Conservation (phyloP, 2,329 filamentous ascomycete genomes). For the Claviceps lovelessii region DNA sequence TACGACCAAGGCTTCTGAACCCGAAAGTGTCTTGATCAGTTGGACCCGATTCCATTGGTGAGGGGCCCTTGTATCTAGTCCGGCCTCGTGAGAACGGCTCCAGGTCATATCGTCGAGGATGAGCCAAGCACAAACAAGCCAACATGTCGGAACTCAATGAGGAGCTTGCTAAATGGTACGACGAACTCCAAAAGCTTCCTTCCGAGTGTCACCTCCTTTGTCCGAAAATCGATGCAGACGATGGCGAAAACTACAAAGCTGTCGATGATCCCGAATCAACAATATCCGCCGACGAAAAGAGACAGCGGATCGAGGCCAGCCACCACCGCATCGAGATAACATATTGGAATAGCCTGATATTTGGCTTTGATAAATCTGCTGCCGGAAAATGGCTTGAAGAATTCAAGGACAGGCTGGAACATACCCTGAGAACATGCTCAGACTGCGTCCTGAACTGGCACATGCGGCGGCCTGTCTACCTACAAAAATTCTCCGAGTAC, state of each 20-base stretch:
- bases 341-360: constrained; percentile 53
- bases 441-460: constrained; percentile 64
- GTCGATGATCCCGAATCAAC: constrained; percentile 35
- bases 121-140: constrained; percentile 1
- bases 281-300: constrained; percentile 36
- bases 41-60: neutral
- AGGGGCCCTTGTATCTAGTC: neutral
- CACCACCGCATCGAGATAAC: constrained; percentile 44
- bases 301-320: constrained; percentile 38
- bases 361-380: constrained; percentile 50
- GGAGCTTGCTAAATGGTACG: constrained; percentile 28
- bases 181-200: constrained; percentile 29
- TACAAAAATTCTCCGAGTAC: constrained; percentile 49
- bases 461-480: constrained; percentile 46
- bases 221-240: constrained; percentile 47
- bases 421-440: constrained; percentile 49
- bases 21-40: neutral
- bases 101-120: constrained; percentile 1
- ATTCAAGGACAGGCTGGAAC: constrained; percentile 43
- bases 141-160: constrained; percentile 26
- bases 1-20: neutral
- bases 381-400: constrained; percentile 44
- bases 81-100: neutral
- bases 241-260: constrained; percentile 43
- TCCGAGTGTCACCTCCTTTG: constrained; percentile 52